Evolutionary conservation across 352 stramenopile genomes (phyloP), one percentile per base, ranked within the genome.

Genomic region (Phytophthora colocasiae): DNA sequence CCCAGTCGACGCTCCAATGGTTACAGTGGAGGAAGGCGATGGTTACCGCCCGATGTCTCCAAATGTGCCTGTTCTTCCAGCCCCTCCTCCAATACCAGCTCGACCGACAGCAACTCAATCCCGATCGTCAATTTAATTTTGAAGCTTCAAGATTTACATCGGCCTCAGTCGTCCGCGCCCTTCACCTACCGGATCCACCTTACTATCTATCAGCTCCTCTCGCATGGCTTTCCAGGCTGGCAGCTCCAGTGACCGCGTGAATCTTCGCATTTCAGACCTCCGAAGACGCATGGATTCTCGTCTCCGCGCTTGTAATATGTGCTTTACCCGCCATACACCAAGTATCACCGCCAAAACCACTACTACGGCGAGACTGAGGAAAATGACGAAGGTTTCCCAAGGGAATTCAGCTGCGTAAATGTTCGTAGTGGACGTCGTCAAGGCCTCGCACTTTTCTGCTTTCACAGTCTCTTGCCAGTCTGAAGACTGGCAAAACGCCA

Each of bases 1-100:
- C 2, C 38, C 48, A 9, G 27, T 41, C 5, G 63, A 77, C 29
- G 63, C 46, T 34, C 65, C 74, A 1, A 57, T 56, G 15, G 36
- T 83, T 4, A 51, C 68, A 6, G 60, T 86, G 3, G 78, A 81
- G 58, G 60, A 78, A 22, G 78, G 77, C 6, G 77, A 83, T 26
- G 62, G 72, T 0, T 86, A 81, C 26, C 72, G 78, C 14, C 78
- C 78, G 7, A 49, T 75, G 32, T 86, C 78, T 40, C 78, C 78
- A 2, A 79, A 61, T 34, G 64, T 73, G 1, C 64, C 64, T 6
- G 51, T 73, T 12, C 50, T 73, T 24, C 58, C 58, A 27, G 64
- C 64, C 1, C 39, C 58, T 29, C 64, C 58, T 22, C 64, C 64
- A 34, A 60, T 51, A 27, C 64, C 64, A 45, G 29, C 43, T 43